Evolutionary conservation across 768 basidiomycete genomes (phyloP).

Genomic region (Russula sp.): DNA sequence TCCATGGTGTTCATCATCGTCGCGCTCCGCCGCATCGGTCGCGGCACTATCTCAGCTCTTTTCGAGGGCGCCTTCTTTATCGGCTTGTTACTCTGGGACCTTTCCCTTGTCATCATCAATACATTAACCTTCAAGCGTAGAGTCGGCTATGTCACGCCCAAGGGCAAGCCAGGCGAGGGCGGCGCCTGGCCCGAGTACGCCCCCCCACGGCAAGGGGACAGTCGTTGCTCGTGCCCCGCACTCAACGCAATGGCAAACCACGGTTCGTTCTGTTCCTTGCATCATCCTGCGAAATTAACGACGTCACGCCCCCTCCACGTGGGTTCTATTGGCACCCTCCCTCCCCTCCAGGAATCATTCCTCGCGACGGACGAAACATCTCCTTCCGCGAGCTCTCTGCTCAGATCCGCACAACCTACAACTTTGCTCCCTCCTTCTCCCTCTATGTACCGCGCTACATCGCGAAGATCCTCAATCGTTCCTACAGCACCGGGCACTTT

Average conservation of each 20-base stretch:
- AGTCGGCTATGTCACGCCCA: constrained; percentile 48
- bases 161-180: constrained; percentile 47
- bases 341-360: constrained; percentile 31
- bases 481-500: constrained; percentile 49
- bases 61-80: constrained; percentile 5
- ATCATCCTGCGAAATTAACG: background rate
- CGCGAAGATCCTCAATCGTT: constrained; percentile 49
- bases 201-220: constrained; percentile 53
- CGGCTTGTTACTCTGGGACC: constrained; percentile 43
- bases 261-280: constrained; percentile 35
- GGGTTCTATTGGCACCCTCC: background rate
- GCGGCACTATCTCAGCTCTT: constrained; percentile 1
- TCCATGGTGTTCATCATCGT: constrained; percentile 11
- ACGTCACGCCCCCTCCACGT: background rate
- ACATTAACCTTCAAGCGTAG: constrained; percentile 41
- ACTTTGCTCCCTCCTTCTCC: constrained; percentile 63
- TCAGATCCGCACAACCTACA: constrained; percentile 50
- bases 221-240: constrained; percentile 65
- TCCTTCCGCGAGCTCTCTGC: constrained; percentile 43
- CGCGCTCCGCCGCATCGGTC: constrained; percentile 16
- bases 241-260: constrained; percentile 81
- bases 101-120: constrained; percentile 44
- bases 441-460: constrained; percentile 56
- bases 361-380: constrained; percentile 66
- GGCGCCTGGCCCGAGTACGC: constrained; percentile 66